phyloP scores from a whole-genome alignment of 352 stramenopile species.

The Plasmopara muralis region DNA sequence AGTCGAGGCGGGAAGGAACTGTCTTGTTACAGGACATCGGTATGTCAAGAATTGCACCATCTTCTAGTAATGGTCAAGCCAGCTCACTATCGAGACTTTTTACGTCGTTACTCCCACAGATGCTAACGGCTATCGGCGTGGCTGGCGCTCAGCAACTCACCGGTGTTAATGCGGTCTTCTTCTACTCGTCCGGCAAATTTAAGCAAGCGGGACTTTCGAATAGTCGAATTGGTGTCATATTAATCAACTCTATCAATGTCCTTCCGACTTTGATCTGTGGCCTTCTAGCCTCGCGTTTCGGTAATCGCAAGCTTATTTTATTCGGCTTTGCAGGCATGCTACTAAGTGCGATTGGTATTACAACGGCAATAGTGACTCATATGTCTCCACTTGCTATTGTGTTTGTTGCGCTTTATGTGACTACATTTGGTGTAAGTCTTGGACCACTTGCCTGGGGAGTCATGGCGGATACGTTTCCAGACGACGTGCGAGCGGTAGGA shows the following conservation, averaged over 20 bases:
- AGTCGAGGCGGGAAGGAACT: constrained; percentile 11
- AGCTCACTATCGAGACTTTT: constrained; percentile 9
- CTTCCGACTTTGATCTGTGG: constrained; percentile 36
- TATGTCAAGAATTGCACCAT: constrained; percentile 11
- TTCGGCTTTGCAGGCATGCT: constrained; percentile 41
- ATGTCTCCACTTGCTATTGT: constrained; percentile 38
- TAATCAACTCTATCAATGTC: constrained; percentile 49
- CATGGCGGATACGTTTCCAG: constrained; percentile 47
- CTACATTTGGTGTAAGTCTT: constrained; percentile 38
- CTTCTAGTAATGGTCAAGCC: constrained; percentile 16
- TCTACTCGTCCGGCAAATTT: constrained; percentile 64
- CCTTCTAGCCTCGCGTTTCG: constrained; percentile 25
- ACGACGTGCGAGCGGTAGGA: constrained; percentile 23
- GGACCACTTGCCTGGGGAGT: constrained; percentile 52
- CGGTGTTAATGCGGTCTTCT: constrained; percentile 59
- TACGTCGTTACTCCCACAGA: constrained; percentile 26
- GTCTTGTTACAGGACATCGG: constrained; percentile 13
- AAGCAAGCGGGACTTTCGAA: constrained; percentile 43
- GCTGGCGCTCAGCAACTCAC: constrained; percentile 42
- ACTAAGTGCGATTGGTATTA: constrained; percentile 42
- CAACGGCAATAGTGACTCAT: constrained; percentile 24
- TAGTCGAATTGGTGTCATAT: constrained; percentile 39
- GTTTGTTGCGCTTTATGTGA: constrained; percentile 48
- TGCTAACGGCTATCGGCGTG: constrained; percentile 39
- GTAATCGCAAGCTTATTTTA: constrained; percentile 42